A percentile compares a stretch with the other conserved stretches of the same genome.
Evolutionary conservation across 805 yeast species (phyloP).

Genomic region (Candida parachauliodes): DNA sequence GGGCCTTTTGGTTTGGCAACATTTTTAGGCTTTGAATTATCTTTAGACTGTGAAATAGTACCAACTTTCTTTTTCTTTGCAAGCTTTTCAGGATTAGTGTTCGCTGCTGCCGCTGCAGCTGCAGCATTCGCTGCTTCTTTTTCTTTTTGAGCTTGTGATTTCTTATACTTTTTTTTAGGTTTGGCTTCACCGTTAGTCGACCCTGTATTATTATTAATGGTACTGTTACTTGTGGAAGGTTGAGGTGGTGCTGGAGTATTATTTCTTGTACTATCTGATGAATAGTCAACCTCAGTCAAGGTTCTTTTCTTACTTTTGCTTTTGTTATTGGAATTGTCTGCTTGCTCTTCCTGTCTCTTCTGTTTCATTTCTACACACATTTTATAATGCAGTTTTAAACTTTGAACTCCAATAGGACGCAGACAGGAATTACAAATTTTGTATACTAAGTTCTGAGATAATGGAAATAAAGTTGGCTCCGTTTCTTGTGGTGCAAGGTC

Average conservation of each 20-base stretch:
- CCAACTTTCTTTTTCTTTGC: constrained; percentile 11
- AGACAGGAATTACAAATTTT: constrained; percentile 37
- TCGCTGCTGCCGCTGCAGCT: constrained; percentile 33
- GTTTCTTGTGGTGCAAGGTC: constrained; percentile 24
- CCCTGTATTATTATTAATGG: constrained; percentile 2
- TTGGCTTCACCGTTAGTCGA: constrained; percentile 1
- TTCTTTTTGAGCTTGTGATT: constrained; percentile 41
- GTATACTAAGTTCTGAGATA: constrained; percentile 32
- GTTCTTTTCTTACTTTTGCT: constrained; percentile 7
- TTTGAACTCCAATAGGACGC: constrained; percentile 39
- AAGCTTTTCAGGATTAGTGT: background rate
- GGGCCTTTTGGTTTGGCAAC: constrained; percentile 69
- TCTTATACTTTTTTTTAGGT: constrained; percentile 38
- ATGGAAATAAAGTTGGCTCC: constrained; percentile 14
- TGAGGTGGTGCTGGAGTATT: constrained; percentile 34
- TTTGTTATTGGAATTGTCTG: constrained; percentile 12
- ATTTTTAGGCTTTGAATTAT: constrained; percentile 23
- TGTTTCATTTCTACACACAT: constrained; percentile 40
- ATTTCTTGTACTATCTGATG: constrained; percentile 38
- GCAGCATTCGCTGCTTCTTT: constrained; percentile 46
- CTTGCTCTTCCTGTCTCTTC: constrained; percentile 21
- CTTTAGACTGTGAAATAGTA: constrained; percentile 31
- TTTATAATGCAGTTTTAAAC: constrained; percentile 27
- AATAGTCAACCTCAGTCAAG: constrained; percentile 26
- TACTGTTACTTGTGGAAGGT: constrained; percentile 14